Base-by-base conservation (phyloP, 2,329 filamentous ascomycete species). In the Botrytis aclada region DNA sequence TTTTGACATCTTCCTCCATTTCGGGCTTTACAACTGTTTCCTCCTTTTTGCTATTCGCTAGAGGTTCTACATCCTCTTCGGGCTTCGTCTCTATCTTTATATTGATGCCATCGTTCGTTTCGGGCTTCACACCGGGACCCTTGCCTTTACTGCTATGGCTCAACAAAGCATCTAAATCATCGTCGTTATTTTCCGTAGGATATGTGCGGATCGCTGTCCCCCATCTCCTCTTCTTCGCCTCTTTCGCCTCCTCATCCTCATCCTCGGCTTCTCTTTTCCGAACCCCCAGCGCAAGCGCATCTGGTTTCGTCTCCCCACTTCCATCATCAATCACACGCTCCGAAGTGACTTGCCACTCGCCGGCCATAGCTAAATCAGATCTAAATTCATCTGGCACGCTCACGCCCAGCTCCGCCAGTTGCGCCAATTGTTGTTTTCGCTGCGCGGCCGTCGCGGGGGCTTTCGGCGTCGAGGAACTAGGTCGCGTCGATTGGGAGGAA, bases 331-430 rank as follows among this genome's bases (percentile, higher is more conserved):
- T 76, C 45, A 81, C 62, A 16, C 77, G 74, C 72, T 80, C 76
- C 16, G 77, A 75, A 73, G 88, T 90, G 18, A 91, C 88, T 0
- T 93, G 89, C 95, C 95, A 99, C 70, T 97, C 93, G 45, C 96
- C 94, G 6, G 92, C 90, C 84, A 98, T 90, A 8, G 95, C 94
- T 88, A 98, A 90, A 74, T 96, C 93, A 3, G 88, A 86, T 74
- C 93, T 86, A 72, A 93, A 90, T 76, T 92, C 90, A 62, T 93
- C 90, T 0, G 96, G 96, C 71, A 98, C 88, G 64, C 90, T 89
- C 66, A 99, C 90, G 0, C 96, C 96, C 86, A 99, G 88, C 51
- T 92, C 93, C 7, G 92, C 94, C 18, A 99, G 85, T 82, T 98
- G 94, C 75, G 94, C 91, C 79, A 97, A 88, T 83, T 99, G 96